Base-by-base conservation (phyloP, 192 early-diverging fungal species). In the Podila verticillata region DNA sequence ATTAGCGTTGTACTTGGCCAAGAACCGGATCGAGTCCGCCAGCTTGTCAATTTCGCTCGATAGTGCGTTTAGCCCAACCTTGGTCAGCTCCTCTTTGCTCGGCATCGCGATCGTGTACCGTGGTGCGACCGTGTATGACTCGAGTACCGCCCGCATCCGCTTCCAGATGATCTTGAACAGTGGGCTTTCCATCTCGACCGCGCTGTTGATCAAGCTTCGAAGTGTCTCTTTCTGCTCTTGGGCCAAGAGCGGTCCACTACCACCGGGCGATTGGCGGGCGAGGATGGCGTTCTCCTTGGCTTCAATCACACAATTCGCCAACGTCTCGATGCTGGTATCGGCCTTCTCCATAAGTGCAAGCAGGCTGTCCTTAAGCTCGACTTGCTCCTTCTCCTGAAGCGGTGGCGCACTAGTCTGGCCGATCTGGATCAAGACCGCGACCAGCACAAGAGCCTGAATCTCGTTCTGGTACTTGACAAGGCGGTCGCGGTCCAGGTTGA, bases 381-480 rank as follows among this genome's bases (percentile, higher is more conserved):
- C 82, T 66, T 29, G 87, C 47, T 24, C 72, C 57, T 35, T 79
- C 24, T 44, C 70, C 8, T 32, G 22, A 24, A 29, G 26, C 17
- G 87, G 77, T 0, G 75, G 70, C 3, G 85, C 83, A 69, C 85
- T 70, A 64, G 94, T 95, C 70, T 89, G 90, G 8, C 90, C 82
- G 24, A 96, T 75, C 84, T 93, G 93, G 47, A 92, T 36, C 70
- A 96, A 78, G 1, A 90, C 87, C 15, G 91, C 86, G 4, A 90
- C 87, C 34, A 94, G 86, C 0, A 85, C 88, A 28, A 95, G 61
- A 1, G 88, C 87, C 62, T 95, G 93, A 1, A 86, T 77, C 58
- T 94, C 92, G 68, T 94, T 93, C 79, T 95, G 93, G 63, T 87
- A 90, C 0, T 63, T 83, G 57, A 74, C 84, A 34, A 96, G 58